phyloP scores from a whole-genome alignment of 208 protist species.

The Leishmania turanica region DNA sequence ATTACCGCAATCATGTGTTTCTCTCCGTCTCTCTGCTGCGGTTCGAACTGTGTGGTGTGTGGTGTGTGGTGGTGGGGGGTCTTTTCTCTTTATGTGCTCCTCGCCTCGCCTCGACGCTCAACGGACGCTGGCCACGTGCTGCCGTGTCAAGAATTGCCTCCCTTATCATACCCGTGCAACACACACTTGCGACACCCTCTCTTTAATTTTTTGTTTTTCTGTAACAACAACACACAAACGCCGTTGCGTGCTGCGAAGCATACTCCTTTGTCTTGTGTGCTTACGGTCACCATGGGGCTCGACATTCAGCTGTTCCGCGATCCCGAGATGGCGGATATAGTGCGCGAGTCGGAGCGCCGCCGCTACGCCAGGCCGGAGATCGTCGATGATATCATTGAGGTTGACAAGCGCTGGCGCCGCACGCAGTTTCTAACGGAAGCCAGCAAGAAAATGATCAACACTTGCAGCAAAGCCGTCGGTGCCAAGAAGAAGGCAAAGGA shows the following conservation, averaged over 20 bases:
- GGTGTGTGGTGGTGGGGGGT: not conserved
- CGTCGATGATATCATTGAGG: slow-evolving; percentile 93
- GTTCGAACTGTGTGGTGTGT: not conserved
- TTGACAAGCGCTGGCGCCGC: slow-evolving; percentile 93
- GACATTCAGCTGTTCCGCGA: slow-evolving; percentile 97
- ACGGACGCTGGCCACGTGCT: not conserved
- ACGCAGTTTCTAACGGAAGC: slow-evolving; percentile 83
- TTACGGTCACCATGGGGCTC: slow-evolving; percentile 77
- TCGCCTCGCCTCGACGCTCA: not conserved
- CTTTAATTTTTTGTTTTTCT: not conserved
- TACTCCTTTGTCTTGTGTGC: not conserved
- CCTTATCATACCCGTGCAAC: not conserved
- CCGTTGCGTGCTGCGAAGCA: not conserved
- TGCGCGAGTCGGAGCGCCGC: slow-evolving; percentile 96
- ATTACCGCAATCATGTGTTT: not conserved
- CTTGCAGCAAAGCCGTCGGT: slow-evolving; percentile 89
- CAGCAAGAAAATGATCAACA: slow-evolving; percentile 90
- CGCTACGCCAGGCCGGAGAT: slow-evolving; percentile 87
- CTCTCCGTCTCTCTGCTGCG: not conserved
- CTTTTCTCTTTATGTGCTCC: not conserved
- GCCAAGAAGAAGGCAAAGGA: slow-evolving; percentile 95
- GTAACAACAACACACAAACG: not conserved
- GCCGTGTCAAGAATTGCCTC: not conserved
- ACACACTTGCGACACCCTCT: not conserved
- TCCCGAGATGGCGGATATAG: slow-evolving; percentile 91